phyloP scores from a whole-genome alignment of 106 monocot species.

The Hemerocallis citrina region DNA sequence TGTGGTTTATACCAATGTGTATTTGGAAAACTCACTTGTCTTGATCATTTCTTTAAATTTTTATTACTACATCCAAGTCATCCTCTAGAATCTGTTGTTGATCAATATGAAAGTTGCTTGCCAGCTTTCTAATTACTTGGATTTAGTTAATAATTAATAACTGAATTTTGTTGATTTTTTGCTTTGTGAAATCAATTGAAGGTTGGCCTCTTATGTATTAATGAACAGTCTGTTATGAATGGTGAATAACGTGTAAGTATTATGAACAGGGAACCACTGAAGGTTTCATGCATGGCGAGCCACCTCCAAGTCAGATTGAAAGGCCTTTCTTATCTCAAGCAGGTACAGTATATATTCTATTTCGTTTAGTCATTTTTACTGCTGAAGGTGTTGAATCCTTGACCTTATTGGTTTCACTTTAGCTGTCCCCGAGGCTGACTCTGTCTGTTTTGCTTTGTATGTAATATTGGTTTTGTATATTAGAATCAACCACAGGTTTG shows the following conservation, averaged over 20 bases:
- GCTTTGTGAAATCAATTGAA: neutral
- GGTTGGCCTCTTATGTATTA: neutral
- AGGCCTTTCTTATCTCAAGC: neutral
- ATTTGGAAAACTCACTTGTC: too few relatives aligned
- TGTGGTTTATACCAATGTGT: too few relatives aligned
- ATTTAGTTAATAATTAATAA: neutral
- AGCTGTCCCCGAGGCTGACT: neutral
- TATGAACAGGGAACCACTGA: neutral
- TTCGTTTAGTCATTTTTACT: too few relatives aligned
- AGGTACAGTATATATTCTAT: neutral
- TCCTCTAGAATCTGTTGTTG: too few relatives aligned
- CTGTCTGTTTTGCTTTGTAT: neutral
- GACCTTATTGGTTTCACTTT: too few relatives aligned
- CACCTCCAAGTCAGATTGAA: neutral
- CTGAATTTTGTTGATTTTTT: neutral
- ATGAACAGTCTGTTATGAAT: neutral
- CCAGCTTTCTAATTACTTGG: neutral
- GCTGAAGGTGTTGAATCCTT: neutral
- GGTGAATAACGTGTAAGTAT: neutral
- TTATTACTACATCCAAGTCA: too few relatives aligned
- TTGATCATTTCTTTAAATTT: too few relatives aligned
- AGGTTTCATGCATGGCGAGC: neutral
- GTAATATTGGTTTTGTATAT: neutral
- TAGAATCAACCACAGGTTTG: neutral
- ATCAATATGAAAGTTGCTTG: too few relatives aligned